Evolutionary conservation across 2,329 filamentous ascomycete species (phyloP).

Genomic region (Colletotrichum tabaci): DNA sequence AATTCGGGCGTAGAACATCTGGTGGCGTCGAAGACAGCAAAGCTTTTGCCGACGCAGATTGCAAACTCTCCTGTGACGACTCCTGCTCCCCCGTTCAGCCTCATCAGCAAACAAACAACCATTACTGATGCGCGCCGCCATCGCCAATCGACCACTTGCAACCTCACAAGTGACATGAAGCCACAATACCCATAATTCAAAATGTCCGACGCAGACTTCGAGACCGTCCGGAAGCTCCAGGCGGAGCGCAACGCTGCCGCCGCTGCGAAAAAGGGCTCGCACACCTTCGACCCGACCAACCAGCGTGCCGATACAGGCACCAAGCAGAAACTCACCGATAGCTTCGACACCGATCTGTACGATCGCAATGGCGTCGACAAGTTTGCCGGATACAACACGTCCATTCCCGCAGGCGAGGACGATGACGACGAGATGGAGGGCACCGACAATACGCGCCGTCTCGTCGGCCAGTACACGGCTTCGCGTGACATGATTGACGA

Average conservation of each 20-base stretch:
- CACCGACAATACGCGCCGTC: slow-evolving; percentile 79
- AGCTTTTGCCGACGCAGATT: slow-evolving; percentile 45
- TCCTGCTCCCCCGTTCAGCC: slow-evolving; percentile 42
- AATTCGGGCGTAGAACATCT: slow-evolving; percentile 50
- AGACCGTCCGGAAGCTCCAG: slow-evolving; percentile 88
- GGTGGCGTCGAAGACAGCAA: slow-evolving; percentile 52
- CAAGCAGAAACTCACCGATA: slow-evolving; percentile 92
- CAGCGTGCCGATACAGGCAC: slow-evolving; percentile 88
- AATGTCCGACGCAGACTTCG: slow-evolving; percentile 87
- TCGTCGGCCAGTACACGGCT: slow-evolving; percentile 97
- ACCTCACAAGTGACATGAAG: slow-evolving; percentile 52
- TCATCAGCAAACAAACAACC: slow-evolving; percentile 47
- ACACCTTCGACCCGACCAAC: slow-evolving; percentile 81
- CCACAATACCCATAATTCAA: slow-evolving; percentile 55
- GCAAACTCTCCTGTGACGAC: slow-evolving; percentile 44
- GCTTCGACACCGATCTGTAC: slow-evolving; percentile 91
- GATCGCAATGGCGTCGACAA: slow-evolving; percentile 83
- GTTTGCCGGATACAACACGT: slow-evolving; percentile 91
- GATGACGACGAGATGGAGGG: slow-evolving; percentile 85
- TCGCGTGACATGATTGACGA: slow-evolving; percentile 94
- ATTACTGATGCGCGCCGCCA: slow-evolving; percentile 44
- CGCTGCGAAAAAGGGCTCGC: slow-evolving; percentile 85
- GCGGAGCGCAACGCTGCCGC: slow-evolving; percentile 90
- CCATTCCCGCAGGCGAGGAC: slow-evolving; percentile 83
- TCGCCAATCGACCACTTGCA: slow-evolving; percentile 41